Base-by-base conservation (phyloP, 805 yeast genomes). In the Cyberlindnera bimundalis region DNA sequence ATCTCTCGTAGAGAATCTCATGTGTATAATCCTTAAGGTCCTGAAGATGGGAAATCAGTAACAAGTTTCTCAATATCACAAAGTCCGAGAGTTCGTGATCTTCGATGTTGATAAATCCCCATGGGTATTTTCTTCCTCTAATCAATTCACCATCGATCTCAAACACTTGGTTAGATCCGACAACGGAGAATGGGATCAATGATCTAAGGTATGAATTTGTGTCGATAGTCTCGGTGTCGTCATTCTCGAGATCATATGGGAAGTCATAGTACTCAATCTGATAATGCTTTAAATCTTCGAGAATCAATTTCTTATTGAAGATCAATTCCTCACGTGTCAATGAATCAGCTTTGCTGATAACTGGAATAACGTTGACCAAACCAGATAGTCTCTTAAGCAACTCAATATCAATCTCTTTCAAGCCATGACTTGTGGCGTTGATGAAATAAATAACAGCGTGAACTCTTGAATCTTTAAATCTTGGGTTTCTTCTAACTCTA, bases 11-110 rank as follows among this genome's bases (percentile, higher is more conserved):
- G 48, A 89, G 68, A 29, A 81, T 74, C 60, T 88, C 96, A 60
- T 85, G 95, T 7, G 97, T 89, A 56, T 77, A 73, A 55, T 89
- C 96, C 65, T 87, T 87, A 63, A 89, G 78, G 59, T 89, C 96
- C 59, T 81, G 81, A 63, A 89, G 73, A 65, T 88, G 96, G 14
- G 93, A 80, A 55, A 85, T 83, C 56, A 89, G 74, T 45, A 89
- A 67, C 4, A 89, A 78, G 56, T 86, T 87, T 61, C 89, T 80
- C 61, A 89, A 71, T 30, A 84, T 75, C 32, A 86, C 76, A 59
- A 89, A 84, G 63, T 89, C 96, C 49, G 88, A 82, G 47, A 77
- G 73, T 40, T 81, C 82, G 25, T 90, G 81, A 61, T 81, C 78
- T 55, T 80, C 86, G 36, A 80, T 74, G 53, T 79, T 81, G 47